These are phyloP conservation scores for Aechmea fasciata DNA, from an alignment of 176 grass and related monocot genomes.

Conservation along the genomic window DNA sequence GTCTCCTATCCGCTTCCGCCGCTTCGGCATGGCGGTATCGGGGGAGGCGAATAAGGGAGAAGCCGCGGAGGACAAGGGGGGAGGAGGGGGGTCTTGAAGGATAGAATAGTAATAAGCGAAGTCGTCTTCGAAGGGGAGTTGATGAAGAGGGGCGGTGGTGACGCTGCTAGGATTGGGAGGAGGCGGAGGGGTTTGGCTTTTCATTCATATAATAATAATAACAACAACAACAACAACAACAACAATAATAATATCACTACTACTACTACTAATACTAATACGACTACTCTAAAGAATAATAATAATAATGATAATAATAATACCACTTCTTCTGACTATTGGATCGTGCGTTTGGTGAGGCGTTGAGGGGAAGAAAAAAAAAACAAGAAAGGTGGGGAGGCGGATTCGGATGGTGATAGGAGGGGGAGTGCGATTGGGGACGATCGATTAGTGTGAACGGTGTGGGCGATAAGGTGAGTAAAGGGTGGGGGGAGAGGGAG, in stretches of 20 bases:
- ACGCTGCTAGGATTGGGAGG: not conserved
- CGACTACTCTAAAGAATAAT: too few relatives aligned
- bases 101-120: not conserved
- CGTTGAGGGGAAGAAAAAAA: too few relatives aligned
- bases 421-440: too few relatives aligned
- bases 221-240: too few relatives aligned
- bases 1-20: conserved; percentile 17
- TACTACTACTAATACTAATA: too few relatives aligned
- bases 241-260: too few relatives aligned
- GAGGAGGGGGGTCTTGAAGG: not conserved
- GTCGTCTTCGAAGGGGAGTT: not conserved
- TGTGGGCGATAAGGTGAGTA: not conserved
- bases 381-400: too few relatives aligned
- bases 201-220: too few relatives aligned
- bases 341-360: too few relatives aligned
- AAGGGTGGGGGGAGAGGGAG: not conserved
- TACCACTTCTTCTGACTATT: too few relatives aligned
- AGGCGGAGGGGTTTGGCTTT: not conserved
- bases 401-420: too few relatives aligned
- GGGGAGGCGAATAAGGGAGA: not conserved
- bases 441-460: not conserved
- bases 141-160: not conserved
- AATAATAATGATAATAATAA: too few relatives aligned
- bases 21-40: conserved; percentile 22
- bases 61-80: not conserved